Evolutionary conservation across 768 basidiomycete species (phyloP), one percentile per base, ranked within the genome.

Genomic region (Pilatotrama ljubarskyi): DNA sequence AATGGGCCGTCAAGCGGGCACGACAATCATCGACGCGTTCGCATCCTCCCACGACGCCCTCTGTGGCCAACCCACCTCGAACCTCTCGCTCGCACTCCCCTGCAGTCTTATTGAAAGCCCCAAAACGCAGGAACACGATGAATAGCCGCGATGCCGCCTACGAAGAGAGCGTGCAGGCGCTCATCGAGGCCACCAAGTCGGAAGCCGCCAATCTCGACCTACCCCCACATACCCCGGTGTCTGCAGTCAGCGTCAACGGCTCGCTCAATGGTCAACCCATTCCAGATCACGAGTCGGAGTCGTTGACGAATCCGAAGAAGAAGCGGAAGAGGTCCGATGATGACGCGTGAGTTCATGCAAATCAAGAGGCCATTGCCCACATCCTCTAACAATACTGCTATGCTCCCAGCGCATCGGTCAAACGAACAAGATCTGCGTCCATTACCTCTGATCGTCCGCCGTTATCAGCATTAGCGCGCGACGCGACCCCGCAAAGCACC

Each of bases 91-190:
- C 89, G 20, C 89, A 85, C 72, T 91, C 88, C 24, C 91, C 88
- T 2, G 77, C 78, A 9, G 76, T 80, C 61, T 73, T 71, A 65
- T 68, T 81, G 36, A 86, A 85, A 62, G 84, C 84, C n/a, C 82
- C 90, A 40, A 96, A 95, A 76, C 85, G 93, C 52, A 82, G 97
- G 61, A 94, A 93, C 67, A 99, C 97, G 51, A 96, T 99, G 94
- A 98, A 98, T 73, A 95, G 93, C 68, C 80, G 96, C 58, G 96
- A 97, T 72, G 93, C 95, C 15, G 89, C 87, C 13, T 95, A 94
- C 70, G 61, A 96, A 70, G 91, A 95, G 69, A 93, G 87, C 69
- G 72, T 91, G 56, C 87, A 89, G 71, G 88, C 89, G 68, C 76
- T 90, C 53, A 85, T 91, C 51, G 86, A 88, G 66, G 84, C 83